phyloP scores from a whole-genome alignment of 2,329 filamentous ascomycete genomes.

The Diaporthe helianthi region DNA sequence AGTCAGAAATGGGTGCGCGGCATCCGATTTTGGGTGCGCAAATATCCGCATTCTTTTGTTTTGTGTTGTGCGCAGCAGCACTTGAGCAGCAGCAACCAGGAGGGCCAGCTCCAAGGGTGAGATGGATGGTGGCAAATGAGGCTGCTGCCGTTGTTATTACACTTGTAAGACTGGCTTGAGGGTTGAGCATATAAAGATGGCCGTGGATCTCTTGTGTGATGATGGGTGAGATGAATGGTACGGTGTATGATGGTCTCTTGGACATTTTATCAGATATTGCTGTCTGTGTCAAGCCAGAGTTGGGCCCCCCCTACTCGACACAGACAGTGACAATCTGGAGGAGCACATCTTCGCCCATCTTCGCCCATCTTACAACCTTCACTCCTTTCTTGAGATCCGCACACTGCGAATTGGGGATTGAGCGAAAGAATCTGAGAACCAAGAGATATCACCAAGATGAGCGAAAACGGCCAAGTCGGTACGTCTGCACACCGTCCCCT shows the following conservation, averaged over 20 bases:
- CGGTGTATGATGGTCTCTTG: neutral
- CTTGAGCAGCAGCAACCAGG: too few species aligned
- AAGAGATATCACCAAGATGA: conserved; percentile 7
- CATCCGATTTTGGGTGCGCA: too few species aligned
- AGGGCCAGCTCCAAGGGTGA: neutral
- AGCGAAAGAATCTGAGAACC: neutral
- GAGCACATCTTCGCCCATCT: neutral
- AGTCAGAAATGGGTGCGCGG: too few species aligned
- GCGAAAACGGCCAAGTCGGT: conserved; percentile 24
- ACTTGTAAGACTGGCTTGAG: neutral
- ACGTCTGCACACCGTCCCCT: neutral
- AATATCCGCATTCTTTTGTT: too few species aligned
- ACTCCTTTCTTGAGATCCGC: too few species aligned
- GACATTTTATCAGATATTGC: neutral
- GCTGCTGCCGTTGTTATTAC: neutral
- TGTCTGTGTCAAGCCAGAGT: too few species aligned
- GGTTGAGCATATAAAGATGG: conserved; percentile 10
- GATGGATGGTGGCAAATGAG: neutral
- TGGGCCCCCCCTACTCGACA: too few species aligned
- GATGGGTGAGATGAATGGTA: neutral
- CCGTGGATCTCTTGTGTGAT: neutral
- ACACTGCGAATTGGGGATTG: too few species aligned
- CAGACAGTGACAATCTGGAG: neutral
- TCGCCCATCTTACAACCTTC: neutral
- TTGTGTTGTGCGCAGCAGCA: neutral